Base-by-base conservation (phyloP, 2,329 filamentous ascomycete genomes). In the Alternaria atra region DNA sequence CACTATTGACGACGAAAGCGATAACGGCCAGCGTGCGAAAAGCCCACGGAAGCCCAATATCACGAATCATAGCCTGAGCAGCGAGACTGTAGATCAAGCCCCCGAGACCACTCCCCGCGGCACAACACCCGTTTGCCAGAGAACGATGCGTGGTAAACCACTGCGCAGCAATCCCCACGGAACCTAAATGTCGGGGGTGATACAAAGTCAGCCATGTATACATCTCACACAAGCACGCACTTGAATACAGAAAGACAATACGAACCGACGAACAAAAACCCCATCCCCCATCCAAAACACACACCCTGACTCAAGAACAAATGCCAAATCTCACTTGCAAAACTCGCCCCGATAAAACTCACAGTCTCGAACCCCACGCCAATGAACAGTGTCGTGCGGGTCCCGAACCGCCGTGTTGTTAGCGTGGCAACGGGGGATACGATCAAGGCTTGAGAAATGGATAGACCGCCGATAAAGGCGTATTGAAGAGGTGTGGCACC, bases 261-360 rank as follows among this genome's bases (percentile, higher is more conserved):
- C 20, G 20, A 20, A 20, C 20, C 86, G 0, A 91, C 90, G 73
- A 93, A 94, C 9, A 90, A 81, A 58, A 94, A 89, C 0, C 91
- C 91, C 85, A 94, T 90, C 3, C 91, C 91, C 23, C 90, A 76
- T n/a, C 92, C 92, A 64, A 94, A 94, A 55, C 88, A 86, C 3
- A 94, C 72, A 5, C 92, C 92, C 73, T 94, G 92, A 6, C 85
- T 86, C 0, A 94, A 84, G 58, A 93, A 89, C 0, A 95, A 83
- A 35, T 94, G 91, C 89, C 91, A 94, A 58, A 92, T 89, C 57
- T 86, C 72, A 15, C 74, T 81, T 0, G 90, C 86, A 68, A 93
- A 93, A 13, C 88, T 90, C 7, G 91, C 91, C 2, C 86, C 87
- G 44, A 93, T 85, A 61, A 94, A 84, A 23, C 87, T 88, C 8